Base-by-base conservation (phyloP, 2,329 filamentous ascomycete genomes). In the Fusarium abutilonis region DNA sequence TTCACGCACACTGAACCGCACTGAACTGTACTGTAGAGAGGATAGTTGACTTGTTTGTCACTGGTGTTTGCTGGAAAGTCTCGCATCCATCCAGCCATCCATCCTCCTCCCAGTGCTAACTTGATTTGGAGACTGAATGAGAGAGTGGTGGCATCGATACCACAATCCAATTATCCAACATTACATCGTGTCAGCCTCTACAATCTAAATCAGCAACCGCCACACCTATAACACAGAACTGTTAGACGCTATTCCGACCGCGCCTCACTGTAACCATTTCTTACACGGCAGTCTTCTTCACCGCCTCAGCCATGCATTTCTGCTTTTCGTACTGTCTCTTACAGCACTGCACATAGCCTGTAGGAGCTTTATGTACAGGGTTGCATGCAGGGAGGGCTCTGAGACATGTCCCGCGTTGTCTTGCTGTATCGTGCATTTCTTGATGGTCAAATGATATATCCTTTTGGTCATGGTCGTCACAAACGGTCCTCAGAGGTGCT, bases 221-320 rank as follows among this genome's bases (percentile, higher is more conserved):
- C 60, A 64, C 55, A 44, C 50, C 28, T 48, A 28, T 19, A 19
- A 4, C 41, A 42, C 34, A 48, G 8, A 17, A 44, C 17, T 28
- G 52, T 15, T 52, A 28, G 38, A 38, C 41, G 42, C 51, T 40
- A 51, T 41, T 19, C 42, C 48, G 52, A 26, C 32, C 31, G 21
- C 31, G 39, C 39, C 42, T 57, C 54, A 45, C 28, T 48, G 46
- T 48, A 43, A 62, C 59, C 46, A 14, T 52, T 38, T 36, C 15
- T 26, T 45, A 40, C 40, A 40, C 42, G 42, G 32, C 47, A 56
- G 41, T 34, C 23, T 54, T 26, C 41, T 50, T 63, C 60, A 63
- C 60, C 60, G 60, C 60, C 60, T 63, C 60, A 63, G 48, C 23
- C 55, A 43, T 48, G 55, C 47, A 39, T 60, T 32, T 63, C 48